Percentiles rank a stretch among this genome's conserved stretches.
Evolutionary conservation across 78 protist genomes (phyloP).

Genomic region (Diacronema lutheri): DNA sequence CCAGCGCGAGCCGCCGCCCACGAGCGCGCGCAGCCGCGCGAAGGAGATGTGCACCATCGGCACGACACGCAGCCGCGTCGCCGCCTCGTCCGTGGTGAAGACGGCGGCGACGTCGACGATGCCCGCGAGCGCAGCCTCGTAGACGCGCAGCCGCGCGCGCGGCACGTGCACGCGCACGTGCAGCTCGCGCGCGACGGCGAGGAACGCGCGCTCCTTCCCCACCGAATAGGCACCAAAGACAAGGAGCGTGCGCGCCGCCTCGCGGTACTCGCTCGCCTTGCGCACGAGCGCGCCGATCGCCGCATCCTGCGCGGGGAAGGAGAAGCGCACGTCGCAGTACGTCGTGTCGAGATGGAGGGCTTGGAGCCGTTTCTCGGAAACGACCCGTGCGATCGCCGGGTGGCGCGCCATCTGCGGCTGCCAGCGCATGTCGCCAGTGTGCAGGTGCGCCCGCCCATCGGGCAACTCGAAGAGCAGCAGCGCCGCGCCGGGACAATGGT

Average conservation of each 20-base stretch:
- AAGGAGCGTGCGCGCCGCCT: slow-evolving; percentile 34
- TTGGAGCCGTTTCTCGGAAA: background rate
- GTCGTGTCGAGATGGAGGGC: slow-evolving; percentile 63
- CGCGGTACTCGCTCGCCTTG: no score
- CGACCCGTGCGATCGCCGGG: background rate
- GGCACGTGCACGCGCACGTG: background rate
- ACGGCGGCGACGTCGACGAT: no score
- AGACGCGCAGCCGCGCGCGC: no score
- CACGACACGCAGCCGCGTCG: slow-evolving; percentile 39
- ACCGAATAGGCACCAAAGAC: slow-evolving; percentile 71
- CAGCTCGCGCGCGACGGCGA: slow-evolving; percentile 43
- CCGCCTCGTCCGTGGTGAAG: slow-evolving; percentile 31
- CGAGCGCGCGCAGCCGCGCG: slow-evolving; percentile 3
- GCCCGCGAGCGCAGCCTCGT: no score
- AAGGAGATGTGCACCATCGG: slow-evolving; percentile 24
- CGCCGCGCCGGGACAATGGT: slow-evolving; percentile 83
- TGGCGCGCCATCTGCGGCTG: slow-evolving; percentile 7
- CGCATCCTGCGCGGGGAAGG: slow-evolving; percentile 72
- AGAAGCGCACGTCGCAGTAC: slow-evolving; percentile 63
- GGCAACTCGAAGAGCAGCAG: slow-evolving; percentile 54
- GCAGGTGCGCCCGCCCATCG: slow-evolving; percentile 24
- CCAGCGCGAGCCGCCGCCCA: no score
- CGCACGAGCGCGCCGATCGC: background rate
- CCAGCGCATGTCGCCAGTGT: slow-evolving; percentile 82
- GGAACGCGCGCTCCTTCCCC: slow-evolving; percentile 76